Evolutionary conservation across 2,329 filamentous ascomycete species (phyloP).

Genomic region (Stagonosporopsis chrysanthemi): DNA sequence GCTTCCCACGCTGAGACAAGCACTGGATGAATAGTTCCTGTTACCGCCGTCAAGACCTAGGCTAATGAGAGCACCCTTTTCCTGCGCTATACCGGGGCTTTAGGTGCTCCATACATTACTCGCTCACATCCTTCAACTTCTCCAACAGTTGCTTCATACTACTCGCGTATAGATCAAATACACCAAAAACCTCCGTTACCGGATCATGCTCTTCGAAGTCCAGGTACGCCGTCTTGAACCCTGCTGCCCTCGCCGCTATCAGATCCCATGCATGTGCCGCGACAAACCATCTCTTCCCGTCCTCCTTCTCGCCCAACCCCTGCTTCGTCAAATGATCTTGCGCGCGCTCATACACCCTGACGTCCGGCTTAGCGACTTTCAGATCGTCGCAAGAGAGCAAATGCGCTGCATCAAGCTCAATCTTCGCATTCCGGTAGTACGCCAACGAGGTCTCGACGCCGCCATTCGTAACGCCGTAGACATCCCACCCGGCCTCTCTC

Average conservation of each 20-base stretch:
- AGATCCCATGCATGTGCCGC: slow-evolving; percentile 39
- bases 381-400: slow-evolving; percentile 34
- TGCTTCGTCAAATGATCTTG: slow-evolving; percentile 22
- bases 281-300: slow-evolving; percentile 35
- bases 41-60: too few species aligned
- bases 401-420: slow-evolving; percentile 29
- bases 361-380: slow-evolving; percentile 33
- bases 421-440: slow-evolving; percentile 27
- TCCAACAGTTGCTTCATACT: slow-evolving; percentile 31
- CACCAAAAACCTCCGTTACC: slow-evolving; percentile 32
- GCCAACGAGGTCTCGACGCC: slow-evolving; percentile 24
- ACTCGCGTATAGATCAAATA: slow-evolving; percentile 36
- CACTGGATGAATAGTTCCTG: too few species aligned
- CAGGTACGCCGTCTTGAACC: slow-evolving; percentile 37
- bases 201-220: slow-evolving; percentile 37
- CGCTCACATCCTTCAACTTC: too few species aligned
- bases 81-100: too few species aligned
- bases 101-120: too few species aligned
- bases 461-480: slow-evolving; percentile 37
- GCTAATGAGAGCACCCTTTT: too few species aligned
- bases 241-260: slow-evolving; percentile 28
- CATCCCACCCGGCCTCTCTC: slow-evolving; percentile 28
- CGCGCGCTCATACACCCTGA: slow-evolving; percentile 32
- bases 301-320: slow-evolving; percentile 9
- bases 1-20: too few species aligned